Base-by-base conservation (phyloP, 2,329 filamentous ascomycete genomes). In the Penicillium janthinellum region DNA sequence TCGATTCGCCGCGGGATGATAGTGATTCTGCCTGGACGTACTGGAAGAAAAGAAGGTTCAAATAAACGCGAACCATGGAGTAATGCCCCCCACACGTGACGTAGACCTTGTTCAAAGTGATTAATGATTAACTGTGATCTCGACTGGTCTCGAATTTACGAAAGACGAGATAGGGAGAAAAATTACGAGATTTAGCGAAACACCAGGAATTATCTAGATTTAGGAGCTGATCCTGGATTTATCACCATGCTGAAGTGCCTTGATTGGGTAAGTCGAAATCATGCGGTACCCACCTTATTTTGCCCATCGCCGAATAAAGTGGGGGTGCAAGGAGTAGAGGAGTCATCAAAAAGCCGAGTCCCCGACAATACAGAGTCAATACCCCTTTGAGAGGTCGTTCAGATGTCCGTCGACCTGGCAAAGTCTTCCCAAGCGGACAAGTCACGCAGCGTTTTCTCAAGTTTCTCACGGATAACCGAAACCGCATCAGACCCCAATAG, bases 401-500 rank as follows among this genome's bases (percentile, higher is more conserved):
- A 58, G 11, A 58, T n/a, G 47, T 63, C 49, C 1, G 58, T 63
- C 10, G 51, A 56, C 15, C 25, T 54, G 4, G 61, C 55, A 5
- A 60, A 34, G 8, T n/a, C 45, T 34, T 59, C 58, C 60, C 61
- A 63, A 15, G 44, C 48, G 6, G 45, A 31, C 17, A 63, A 20
- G 11, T 60, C 44, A 7, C 49, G 49, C 12, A 63, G 54, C 1
- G 54, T 59, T 22, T 53, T 41, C 41, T 63, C 41, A n/a, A 58
- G 61, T 42, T 51, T 57, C 39, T 61, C 59, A 12, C 56, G 49
- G 49, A 59, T 61, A n/a, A n/a, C 3, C 4, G 44, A 59, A 14
- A 63, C 50, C 17, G 58, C 58, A 53, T 61, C 60, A 5, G 57
- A 59, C 12, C 60, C 60, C 10, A 62, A 17, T 4, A 44, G 20